Base-by-base conservation (phyloP, 768 basidiomycete genomes). In the Trametes meyenii region DNA sequence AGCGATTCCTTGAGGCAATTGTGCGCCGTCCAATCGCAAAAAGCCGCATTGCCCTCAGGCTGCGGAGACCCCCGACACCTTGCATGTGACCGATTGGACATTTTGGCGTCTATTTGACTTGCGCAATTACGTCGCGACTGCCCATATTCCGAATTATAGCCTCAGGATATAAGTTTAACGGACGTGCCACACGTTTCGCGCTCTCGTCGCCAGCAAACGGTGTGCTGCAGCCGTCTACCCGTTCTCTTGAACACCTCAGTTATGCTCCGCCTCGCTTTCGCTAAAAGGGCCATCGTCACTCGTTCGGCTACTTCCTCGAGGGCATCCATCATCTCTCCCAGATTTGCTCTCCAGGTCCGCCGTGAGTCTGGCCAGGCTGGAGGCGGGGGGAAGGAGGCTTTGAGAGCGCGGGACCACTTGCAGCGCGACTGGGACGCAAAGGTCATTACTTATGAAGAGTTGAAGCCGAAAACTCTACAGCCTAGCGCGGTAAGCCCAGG, bases 381-480 rank as follows among this genome's bases (percentile, higher is more conserved):
- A 0, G 56, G 61, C 13, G 60, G 59, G n/a, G 35, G 48, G 35
- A 54, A 52, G 46, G 54, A 57, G 39, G 63, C 71, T 16, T 75
- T 83, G 58, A 76, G 78, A 63, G 69, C 77, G 61, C 72, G 74
- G 33, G 71, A 79, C 53, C 71, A 74, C 24, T 58, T 79, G 21
- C 86, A 85, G 69, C 78, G 82, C 64, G 90, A 93, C 66, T 96
- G 94, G 94, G 85, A 83, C 66, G 82, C 86, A 16, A 85, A 83
- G 43, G 77, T 85, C 23, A 75, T 97, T 54, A 79, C 81, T 0
- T 98, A 96, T 71, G 89, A 89, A 36, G 85, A 93, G 64, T 76
- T 98, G 35, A 89, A 96, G 69, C 87, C 88, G 2, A 85, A 82
- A 65, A 94, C 93, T 0, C 74, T 86, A 66, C 87, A 84, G 67